Evolutionary conservation across 2,329 filamentous ascomycete genomes (phyloP), one percentile per base, ranked within the genome.

Genomic region (Hawksworthiomyces lignivorus): DNA sequence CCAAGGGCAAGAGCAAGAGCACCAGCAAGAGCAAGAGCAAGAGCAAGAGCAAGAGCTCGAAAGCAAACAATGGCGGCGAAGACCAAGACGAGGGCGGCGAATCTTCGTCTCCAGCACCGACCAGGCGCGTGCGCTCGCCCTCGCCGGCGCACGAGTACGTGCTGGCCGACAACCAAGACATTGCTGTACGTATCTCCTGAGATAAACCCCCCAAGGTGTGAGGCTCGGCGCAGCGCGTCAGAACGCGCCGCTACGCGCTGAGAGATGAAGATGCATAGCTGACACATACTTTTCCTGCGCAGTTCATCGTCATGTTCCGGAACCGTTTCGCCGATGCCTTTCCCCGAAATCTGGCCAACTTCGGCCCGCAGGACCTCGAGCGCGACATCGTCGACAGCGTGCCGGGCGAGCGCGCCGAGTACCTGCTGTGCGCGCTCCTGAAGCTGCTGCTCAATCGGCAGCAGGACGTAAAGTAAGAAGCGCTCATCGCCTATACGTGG

Each of bases 241-340:
- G 15, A n/a, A n/a, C n/a, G n/a, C n/a, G n/a, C n/a, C n/a, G n/a
- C n/a, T n/a, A n/a, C n/a, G n/a, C n/a, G n/a, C n/a, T n/a, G n/a
- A n/a, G n/a, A n/a, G n/a, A n/a, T n/a, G 24, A 26, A 26, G 24
- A 59, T 51, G 53, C 53, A 19, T 45, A 42, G 48, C 56, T 58
- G 51, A 57, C 44, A 54, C 62, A 32, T 18, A 14, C 21, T 44
- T 44, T 52, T 43, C 56, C 56, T 53, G 53, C 52, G 48, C 55
- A 96, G 87, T 96, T 98, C 66, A 86, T 98, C 63, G 87, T 97
- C 52, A 96, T 95, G 87, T 98, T 97, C 66, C 81, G 90, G 62
- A 84, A 85, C 63, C 87, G 92, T 57, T 97, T 98, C 64, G 81
- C 76, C 64, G 88, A 95, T 47, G 84, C 80, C 47, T 92, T 98